phyloP scores from a whole-genome alignment of 106 monocot genomes.

The Platanthera guangdongensis region DNA sequence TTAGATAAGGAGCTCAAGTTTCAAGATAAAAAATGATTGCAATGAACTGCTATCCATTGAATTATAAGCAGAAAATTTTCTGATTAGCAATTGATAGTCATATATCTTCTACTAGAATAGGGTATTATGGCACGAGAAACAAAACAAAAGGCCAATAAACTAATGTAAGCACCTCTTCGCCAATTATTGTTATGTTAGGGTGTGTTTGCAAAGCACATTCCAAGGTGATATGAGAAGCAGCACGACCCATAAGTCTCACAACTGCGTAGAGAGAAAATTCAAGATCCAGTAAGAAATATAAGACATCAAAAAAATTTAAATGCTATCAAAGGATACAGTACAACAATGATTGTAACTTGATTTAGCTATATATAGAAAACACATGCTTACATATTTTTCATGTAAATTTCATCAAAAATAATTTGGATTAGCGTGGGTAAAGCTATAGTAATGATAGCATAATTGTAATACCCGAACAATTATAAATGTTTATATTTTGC shows the following conservation, averaged over 20 bases:
- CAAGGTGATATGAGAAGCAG: conserved; percentile 97
- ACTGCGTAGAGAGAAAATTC: conserved; percentile 31
- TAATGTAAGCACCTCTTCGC: conserved; percentile 73
- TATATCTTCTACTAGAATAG: not conserved
- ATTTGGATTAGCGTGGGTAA: not conserved
- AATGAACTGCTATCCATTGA: not conserved
- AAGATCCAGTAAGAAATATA: not conserved
- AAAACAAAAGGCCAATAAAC: conserved; percentile 1
- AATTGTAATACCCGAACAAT: too few species aligned
- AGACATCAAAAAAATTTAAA: not conserved
- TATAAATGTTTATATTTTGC: too few species aligned
- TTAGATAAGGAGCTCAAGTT: not conserved
- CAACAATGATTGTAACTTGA: conserved; percentile 1
- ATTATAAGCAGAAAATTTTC: not conserved
- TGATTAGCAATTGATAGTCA: not conserved
- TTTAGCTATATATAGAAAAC: not conserved
- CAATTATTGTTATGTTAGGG: conserved; percentile 87
- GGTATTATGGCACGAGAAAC: not conserved
- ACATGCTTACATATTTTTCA: not conserved
- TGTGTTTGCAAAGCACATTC: conserved; percentile 98
- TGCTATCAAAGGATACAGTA: not conserved
- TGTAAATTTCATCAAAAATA: not conserved
- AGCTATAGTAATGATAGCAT: not conserved
- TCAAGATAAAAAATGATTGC: not conserved
- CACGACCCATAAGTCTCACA: conserved; percentile 99